Base-by-base conservation (phyloP, 2,329 filamentous ascomycete species). In the Aureobasidium melanogenum region DNA sequence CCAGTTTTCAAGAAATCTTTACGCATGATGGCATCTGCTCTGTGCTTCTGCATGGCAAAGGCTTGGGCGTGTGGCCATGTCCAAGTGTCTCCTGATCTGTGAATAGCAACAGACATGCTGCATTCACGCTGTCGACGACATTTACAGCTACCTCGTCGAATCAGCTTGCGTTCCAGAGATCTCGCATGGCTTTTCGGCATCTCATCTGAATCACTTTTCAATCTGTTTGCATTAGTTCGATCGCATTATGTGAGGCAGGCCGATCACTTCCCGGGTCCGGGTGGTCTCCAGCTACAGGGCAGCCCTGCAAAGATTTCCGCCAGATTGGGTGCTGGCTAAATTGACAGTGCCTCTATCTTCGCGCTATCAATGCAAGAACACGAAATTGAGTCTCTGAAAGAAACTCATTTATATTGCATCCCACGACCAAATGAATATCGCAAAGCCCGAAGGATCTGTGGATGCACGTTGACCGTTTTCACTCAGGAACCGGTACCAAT, bases 401-500 rank as follows among this genome's bases (percentile, higher is more conserved):
- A 12, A 58, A 58, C 43, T 48, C 30, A 39, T 22, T 48, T 48
- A 58, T 58, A 58, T 58, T 48, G 28, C 43, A 38, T 19, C 19
- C 55, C n/a, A 28, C 6, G 22, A 28, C 3, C 26, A 39, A 39
- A 58, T 48, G 32, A 48, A 30, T 28, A 36, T 46, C 41, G 54
- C 30, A 19, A 46, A n/a, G 10, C 9, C 39, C 43, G 32, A 48
- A 58, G 55, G 30, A 39, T 30, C 24, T 22, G 22, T 39, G 55
- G 32, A 58, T 58, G 55, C 43, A 47, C 55, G 55, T 48, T 58
- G 24, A 32, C 55, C 43, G 55, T 58, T 58, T 58, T 15, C 55
- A 48, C 41, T 58, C 55, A 48, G 43, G 43, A n/a, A 48, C 55
- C 28, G 55, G 43, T 58, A 46, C 43, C 55, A 58, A 48, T 58